Evolutionary conservation across 176 grass and related monocot species (phyloP), one percentile per base, ranked within the genome.

Genomic region (Oryza coarctata): DNA sequence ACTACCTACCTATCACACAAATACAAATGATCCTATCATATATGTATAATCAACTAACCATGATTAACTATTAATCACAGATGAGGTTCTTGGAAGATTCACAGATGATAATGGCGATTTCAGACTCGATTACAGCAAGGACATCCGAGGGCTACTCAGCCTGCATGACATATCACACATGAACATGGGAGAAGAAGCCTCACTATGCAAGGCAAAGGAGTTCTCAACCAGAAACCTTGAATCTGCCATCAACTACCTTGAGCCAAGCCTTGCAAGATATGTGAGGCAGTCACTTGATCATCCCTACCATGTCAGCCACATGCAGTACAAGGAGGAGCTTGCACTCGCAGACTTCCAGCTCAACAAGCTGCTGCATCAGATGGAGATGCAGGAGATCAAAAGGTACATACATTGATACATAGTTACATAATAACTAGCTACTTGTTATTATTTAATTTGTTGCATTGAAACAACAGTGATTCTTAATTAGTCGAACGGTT

Each of bases 91-190:
- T 65, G 8, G 7, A 9, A 86, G 38, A 36, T 94, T 91, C 65
- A 71, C 70, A 0, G 45, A 84, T 3, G 36, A 5, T 3, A 64
- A 7, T 1, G 79, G 90, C 0, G 80, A 97, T 23, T 97, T 97
- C 77, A 76, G 1, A 0, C 27, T 66, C 5, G 27, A 7, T 49
- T 55, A 86, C 7, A 81, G 29, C 74, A 81, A 80, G 29, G 75
- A 97, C 25, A 61, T 93, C 17, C 64, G 71, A 50, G 90, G 90
- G 3, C n/a, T 97, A 18, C 12, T 97, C 12, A 85, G 77, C 73
- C 62, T 97, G 79, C 86, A 93, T 9, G 88, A 97, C 63, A 32
- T 90, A 70, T 97, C 94, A 47, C 72, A 87, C 22, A 35, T 97
- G 22, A 87, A 87, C 66, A 85, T 73, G 4, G 90, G 94, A 28